Evolutionary conservation across 768 basidiomycete genomes (phyloP).

Genomic region (Macrolepiota dolichaula): DNA sequence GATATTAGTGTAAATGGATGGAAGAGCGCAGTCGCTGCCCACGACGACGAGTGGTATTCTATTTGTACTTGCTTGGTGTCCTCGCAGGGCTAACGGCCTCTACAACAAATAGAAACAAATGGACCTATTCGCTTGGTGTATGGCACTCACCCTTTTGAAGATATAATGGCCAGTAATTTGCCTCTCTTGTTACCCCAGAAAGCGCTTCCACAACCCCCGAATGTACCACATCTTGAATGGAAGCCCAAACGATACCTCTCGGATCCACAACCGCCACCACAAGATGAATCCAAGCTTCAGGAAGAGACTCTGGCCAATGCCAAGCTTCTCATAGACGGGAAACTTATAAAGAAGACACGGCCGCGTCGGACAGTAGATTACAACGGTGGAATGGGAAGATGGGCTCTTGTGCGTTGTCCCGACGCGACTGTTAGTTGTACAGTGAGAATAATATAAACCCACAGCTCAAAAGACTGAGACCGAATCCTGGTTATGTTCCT

Average conservation of each 20-base stretch:
- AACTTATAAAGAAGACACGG: conserved; percentile 84
- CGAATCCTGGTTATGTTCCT: conserved; percentile 73
- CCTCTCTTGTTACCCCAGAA: conserved; percentile 55
- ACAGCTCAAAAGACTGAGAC: conserved; percentile 74
- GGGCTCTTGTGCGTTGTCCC: conserved; percentile 63
- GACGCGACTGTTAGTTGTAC: neutral
- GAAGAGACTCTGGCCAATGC: conserved; percentile 80
- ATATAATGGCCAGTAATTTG: conserved; percentile 26
- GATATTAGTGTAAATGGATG: neutral
- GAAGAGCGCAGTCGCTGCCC: neutral
- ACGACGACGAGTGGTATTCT: neutral
- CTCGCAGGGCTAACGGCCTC: neutral
- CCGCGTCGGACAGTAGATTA: conserved; percentile 95
- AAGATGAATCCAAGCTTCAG: conserved; percentile 70
- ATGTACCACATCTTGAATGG: conserved; percentile 62
- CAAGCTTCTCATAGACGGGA: conserved; percentile 72
- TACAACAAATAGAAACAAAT: neutral
- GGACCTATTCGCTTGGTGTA: neutral
- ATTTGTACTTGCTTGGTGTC: conserved; percentile 2
- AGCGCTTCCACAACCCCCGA: conserved; percentile 30
- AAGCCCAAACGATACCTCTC: conserved; percentile 65
- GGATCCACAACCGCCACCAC: conserved; percentile 73
- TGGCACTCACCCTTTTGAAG: no score
- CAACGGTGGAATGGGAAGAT: conserved; percentile 82
- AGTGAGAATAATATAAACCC: neutral